These are phyloP conservation scores for Saxispiralis lemnorum DNA, from an alignment of 495 filamentous ascomycete genomes.

Conservation along the genomic window DNA sequence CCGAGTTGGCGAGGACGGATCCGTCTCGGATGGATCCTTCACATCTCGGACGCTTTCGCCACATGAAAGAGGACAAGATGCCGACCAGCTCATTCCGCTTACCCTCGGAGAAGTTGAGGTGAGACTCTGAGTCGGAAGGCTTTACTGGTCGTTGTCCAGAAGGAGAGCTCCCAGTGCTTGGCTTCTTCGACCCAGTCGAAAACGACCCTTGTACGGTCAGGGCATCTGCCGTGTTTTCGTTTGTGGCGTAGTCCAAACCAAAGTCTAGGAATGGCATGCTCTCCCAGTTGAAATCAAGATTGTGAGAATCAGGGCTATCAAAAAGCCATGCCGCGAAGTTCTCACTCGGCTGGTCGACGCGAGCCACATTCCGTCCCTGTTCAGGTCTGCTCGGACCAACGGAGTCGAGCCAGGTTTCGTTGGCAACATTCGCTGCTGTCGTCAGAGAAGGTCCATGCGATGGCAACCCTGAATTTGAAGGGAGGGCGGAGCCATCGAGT, in stretches of 20 bases:
- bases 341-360: conserved; percentile 1
- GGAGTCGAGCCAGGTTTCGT: not conserved
- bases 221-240: not conserved
- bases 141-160: not conserved
- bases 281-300: conserved; percentile 1
- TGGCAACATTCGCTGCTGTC: not conserved
- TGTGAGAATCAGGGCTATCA: conserved; percentile 3
- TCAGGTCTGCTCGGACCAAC: too few species aligned
- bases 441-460: not conserved
- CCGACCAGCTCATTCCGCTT: not conserved
- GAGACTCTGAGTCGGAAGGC: not conserved
- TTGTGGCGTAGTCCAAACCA: conserved; percentile 1
- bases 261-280: conserved; percentile 5
- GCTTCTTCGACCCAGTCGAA: too few species aligned
- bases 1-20: not conserved
- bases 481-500: too few species aligned
- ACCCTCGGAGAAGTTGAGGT: not conserved
- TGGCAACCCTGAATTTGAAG: not conserved
- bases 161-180: too few species aligned
- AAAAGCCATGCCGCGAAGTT: conserved; percentile 8
- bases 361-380: not conserved
- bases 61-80: not conserved
- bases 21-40: not conserved
- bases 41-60: not conserved
- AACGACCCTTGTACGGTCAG: not conserved